Evolutionary conservation across 164 flowering plant genomes (phyloP), one percentile per base, ranked within the genome.

Genomic region (Malania oleifera): DNA sequence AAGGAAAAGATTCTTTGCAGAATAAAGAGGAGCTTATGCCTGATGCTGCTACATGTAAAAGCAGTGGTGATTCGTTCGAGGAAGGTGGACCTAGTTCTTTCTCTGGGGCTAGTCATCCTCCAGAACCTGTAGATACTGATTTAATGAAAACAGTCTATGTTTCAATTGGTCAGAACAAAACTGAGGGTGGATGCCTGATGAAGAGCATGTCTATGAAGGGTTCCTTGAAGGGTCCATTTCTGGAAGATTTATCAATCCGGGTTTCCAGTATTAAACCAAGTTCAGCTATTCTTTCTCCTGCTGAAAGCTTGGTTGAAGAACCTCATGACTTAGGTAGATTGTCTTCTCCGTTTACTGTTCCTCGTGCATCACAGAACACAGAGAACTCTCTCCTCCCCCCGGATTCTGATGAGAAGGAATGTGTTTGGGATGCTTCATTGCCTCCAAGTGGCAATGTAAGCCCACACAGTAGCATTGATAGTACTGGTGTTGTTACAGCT

Each of bases 391-490:
- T 64, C 45, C 70, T 71, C 55, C 77, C 77, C 2, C 76, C 62
- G 1, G 89, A 80, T 48, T 66, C 89, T 26, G 90, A 84, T 13
- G 96, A 91, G 67, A 81, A 77, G 69, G 98, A 84, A 67, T 86
- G 95, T 59, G 78, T 88, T 24, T 91, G 98, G 98, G 98, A 91
- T 77, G 82, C 91, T 70, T 91, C 93, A 53, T 80, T 91, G 80
- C 98, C 98, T 57, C 85, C 98, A 24, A 87, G 97, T 77, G 88
- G 90, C 46, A 89, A 85, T 78, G 89, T 83, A 6, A 90, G 98
- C 66, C 98, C 96, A 20, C 91, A 51, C 37, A 88, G 95, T 68
- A 86, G 96, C 68, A 78, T 85, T 55, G 95, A 78, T 25, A 83
- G 88, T 72, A 72, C 74, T 31, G 82, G 91, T 54, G 85, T 86